Evolutionary conservation across 2,329 filamentous ascomycete genomes (phyloP), one percentile per base, ranked within the genome.

Genomic region (Xylariales sp.): DNA sequence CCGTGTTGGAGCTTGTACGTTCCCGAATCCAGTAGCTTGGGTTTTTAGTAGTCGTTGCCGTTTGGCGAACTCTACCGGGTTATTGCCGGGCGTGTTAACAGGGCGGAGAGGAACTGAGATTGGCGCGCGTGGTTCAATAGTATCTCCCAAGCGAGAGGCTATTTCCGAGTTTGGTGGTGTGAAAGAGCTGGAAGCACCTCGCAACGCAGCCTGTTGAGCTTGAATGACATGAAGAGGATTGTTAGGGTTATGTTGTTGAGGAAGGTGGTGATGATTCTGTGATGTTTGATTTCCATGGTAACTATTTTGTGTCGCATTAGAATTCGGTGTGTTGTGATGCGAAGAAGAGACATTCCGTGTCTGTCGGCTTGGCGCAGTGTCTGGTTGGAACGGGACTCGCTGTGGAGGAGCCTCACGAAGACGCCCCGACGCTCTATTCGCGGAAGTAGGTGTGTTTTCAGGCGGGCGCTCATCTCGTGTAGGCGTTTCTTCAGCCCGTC

Each of bases 331-430:
- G 30, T 64, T 71, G 63, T 85, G 80, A 23, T 86, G 84, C 39
- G 80, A 81, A 34, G 80, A 81, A 34, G 84, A 82, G 30, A 83
- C 77, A 71, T 91, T 88, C 62, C 91, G 87, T 7, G 86, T 87
- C 73, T 89, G 86, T 69, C 92, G 86, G 14, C 86, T 83, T 3
- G 90, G 83, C 9, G 86, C 87, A 1, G 90, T 89, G 74, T 97
- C 93, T 36, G 93, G 93, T 77, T 96, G 93, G 79, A 95, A 97
- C 59, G 96, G 90, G 60, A 94, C 89, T 70, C 93, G 86, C 76
- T 94, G 93, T 0, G 93, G 91, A 34, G 93, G 93, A n/a, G 93
- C 92, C 78, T 96, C 92, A 71, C 93, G 87, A 58, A 94, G 82
- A 45, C 89, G 91, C 69, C 90, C 83, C 2, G 88, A 90, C 18